These are phyloP conservation scores for Baorangia bicolor DNA, from an alignment of 768 basidiomycete genomes.

Conservation along the genomic window DNA sequence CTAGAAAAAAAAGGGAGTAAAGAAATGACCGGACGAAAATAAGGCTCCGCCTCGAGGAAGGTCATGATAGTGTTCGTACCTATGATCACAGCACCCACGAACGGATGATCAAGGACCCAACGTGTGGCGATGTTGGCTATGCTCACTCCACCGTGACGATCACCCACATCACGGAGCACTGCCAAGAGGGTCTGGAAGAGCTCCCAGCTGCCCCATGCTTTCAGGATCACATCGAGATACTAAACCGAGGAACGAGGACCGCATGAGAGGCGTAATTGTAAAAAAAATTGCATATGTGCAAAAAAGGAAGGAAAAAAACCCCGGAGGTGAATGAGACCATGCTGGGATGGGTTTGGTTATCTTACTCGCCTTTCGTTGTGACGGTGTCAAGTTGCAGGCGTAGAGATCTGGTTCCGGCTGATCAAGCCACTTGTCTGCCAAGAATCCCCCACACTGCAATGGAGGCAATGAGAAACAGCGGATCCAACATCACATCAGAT, in stretches of 20 bases:
- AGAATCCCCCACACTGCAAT: conserved; percentile 76
- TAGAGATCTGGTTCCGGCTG: conserved; percentile 71
- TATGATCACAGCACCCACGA: conserved; percentile 78
- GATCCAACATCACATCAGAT: background rate
- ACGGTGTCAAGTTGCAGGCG: conserved; percentile 66
- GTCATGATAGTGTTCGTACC: conserved; percentile 39
- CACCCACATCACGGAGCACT: conserved; percentile 61
- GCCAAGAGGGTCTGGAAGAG: conserved; percentile 68
- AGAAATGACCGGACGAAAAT: background rate
- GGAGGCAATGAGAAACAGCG: conserved; percentile 1
- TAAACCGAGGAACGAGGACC: conserved; percentile 29
- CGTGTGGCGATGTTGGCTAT: conserved; percentile 79
- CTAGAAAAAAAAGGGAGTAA: conserved; percentile 34
- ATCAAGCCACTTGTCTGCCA: conserved; percentile 73
- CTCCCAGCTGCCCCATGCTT: conserved; percentile 75
- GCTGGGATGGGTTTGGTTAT: background rate
- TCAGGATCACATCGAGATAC: conserved; percentile 83
- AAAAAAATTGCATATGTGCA: background rate
- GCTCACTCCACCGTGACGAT: conserved; percentile 62
- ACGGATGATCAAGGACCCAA: conserved; percentile 78
- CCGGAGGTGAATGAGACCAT: background rate
- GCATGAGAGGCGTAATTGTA: background rate
- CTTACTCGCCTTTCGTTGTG: conserved; percentile 69
- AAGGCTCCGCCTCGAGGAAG: background rate
- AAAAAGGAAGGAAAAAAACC: background rate